Evolutionary conservation across 1,284 basidiomycete genomes (phyloP), one percentile per base, ranked within the genome.

Genomic region (Trichosporon faecale): DNA sequence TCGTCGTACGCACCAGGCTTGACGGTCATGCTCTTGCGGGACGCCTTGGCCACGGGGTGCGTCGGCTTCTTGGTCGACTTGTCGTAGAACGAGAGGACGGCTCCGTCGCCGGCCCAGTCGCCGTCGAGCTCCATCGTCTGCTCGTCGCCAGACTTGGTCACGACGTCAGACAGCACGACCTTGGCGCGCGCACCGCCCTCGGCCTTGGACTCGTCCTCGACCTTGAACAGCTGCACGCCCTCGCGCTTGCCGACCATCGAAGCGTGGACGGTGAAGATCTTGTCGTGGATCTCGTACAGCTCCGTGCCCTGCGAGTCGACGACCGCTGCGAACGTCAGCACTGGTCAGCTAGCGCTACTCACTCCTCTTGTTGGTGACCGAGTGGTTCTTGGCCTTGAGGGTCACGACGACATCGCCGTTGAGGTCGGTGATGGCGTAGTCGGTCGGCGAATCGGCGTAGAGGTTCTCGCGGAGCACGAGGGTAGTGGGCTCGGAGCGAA

Each of bases 21-120:
- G 52, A 44, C 44, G 44, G 55, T 44, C 23, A 63, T 21, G 61
- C 44, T 27, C 31, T 37, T 31, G 23, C 33, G 66, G 4, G n/a
- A 23, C 21, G 64, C 49, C 55, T 66, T 57, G 35, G 66, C 69
- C 25, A 70, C 31, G 25, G 65, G 64, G 64, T 70, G 66, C 29
- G 66, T 66, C 5, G 69, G 65, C 21, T 55, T 29, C 25, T 33
- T 31, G 57, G 57, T 61, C 16, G 14, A 3, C 29, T 31, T 31
- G 57, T 61, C 57, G 29, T 33, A 31, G 57, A 61, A 61, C 29
- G 57, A 61, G 57, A 61, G 57, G 57, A 61, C 57, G 29, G 57
- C 57, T 31, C 57, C 57, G 29, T 61, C 57, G 57, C 57, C 57
- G 29, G 18, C 27, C 57, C 57, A 61, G 57, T 61, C 57, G 57